These are phyloP conservation scores for Cyclaneusma minus DNA, from an alignment of 2,329 filamentous ascomycete genomes.

Conservation along the genomic window DNA sequence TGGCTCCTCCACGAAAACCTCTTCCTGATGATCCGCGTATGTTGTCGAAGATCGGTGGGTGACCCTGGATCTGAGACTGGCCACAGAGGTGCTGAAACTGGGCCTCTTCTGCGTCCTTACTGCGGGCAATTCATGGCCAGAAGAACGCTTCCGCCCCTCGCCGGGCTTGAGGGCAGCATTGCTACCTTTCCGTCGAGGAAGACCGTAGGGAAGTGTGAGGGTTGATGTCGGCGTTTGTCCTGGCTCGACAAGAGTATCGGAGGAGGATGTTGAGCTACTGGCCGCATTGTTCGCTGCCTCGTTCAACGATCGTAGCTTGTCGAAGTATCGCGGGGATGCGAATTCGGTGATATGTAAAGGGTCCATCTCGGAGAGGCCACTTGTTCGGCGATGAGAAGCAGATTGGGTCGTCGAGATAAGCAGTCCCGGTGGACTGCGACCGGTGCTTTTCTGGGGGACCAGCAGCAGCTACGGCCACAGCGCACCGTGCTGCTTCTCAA, in stretches of 20 bases:
- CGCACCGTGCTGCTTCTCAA: too few species aligned
- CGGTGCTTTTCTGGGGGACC: too few species aligned
- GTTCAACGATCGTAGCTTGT: constrained; percentile 40
- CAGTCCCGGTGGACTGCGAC: too few species aligned
- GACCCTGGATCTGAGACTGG: constrained; percentile 16
- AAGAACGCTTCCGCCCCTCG: constrained; percentile 18
- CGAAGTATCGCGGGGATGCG: constrained; percentile 47
- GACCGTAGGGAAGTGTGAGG: constrained; percentile 6
- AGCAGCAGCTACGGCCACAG: too few species aligned
- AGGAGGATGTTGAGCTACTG: constrained; percentile 24
- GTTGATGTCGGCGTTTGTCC: constrained; percentile 13
- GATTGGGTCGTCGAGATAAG: too few species aligned
- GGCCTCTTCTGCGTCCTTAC: constrained; percentile 16
- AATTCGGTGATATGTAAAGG: constrained; percentile 50
- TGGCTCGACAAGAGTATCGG: too few species aligned
- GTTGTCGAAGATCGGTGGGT: constrained; percentile 12
- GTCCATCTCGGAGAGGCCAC: too few species aligned
- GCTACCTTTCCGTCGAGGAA: constrained; percentile 3
- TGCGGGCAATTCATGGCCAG: constrained; percentile 17
- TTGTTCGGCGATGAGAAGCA: too few species aligned
- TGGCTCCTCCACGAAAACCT: constrained; percentile 12
- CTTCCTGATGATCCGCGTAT: constrained; percentile 14
- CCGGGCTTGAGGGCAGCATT: constrained; percentile 6
- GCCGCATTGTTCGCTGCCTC: constrained; percentile 26
- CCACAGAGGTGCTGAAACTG: constrained; percentile 17